These are phyloP conservation scores for Dactylonectria macrodidyma DNA, from an alignment of 2,329 filamentous ascomycete genomes.

Conservation along the genomic window DNA sequence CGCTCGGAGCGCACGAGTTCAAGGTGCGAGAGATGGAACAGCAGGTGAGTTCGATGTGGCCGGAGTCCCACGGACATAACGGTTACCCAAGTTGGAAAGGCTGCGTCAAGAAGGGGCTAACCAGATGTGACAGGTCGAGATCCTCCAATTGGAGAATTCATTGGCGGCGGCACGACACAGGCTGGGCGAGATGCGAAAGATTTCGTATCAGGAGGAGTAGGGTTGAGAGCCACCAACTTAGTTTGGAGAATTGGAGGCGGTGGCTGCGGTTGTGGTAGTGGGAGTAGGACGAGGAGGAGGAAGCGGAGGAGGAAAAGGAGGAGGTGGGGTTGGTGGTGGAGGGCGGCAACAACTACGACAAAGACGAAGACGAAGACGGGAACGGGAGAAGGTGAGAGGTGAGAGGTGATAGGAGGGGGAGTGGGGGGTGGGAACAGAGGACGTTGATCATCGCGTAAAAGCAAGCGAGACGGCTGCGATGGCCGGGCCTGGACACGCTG, in stretches of 20 bases:
- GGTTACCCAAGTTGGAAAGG: conserved; percentile 40
- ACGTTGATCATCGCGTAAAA: too few relatives aligned
- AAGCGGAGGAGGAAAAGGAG: not conserved
- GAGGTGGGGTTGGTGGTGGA: not conserved
- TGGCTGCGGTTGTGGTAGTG: not conserved
- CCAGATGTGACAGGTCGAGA: conserved; percentile 81
- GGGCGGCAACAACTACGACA: too few relatives aligned
- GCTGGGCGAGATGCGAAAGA: conserved; percentile 98
- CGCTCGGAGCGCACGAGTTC: conserved; percentile 94
- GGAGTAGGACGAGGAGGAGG: not conserved
- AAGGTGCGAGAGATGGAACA: conserved; percentile 99
- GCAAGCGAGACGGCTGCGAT: too few relatives aligned
- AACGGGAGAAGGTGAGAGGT: too few relatives aligned
- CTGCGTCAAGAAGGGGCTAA: conserved; percentile 34
- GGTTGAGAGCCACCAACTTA: conserved; percentile 12
- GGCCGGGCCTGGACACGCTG: too few relatives aligned
- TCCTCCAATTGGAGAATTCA: conserved; percentile 92
- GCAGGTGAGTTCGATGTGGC: conserved; percentile 75
- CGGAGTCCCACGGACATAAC: conserved; percentile 36
- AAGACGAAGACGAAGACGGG: too few relatives aligned
- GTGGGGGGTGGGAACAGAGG: too few relatives aligned
- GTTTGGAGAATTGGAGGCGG: not conserved
- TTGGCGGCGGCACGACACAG: conserved; percentile 84
- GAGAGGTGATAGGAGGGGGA: too few relatives aligned
- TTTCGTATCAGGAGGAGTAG: conserved; percentile 88